Base-by-base conservation (phyloP, 768 basidiomycete species). In the Zangia roseola region DNA sequence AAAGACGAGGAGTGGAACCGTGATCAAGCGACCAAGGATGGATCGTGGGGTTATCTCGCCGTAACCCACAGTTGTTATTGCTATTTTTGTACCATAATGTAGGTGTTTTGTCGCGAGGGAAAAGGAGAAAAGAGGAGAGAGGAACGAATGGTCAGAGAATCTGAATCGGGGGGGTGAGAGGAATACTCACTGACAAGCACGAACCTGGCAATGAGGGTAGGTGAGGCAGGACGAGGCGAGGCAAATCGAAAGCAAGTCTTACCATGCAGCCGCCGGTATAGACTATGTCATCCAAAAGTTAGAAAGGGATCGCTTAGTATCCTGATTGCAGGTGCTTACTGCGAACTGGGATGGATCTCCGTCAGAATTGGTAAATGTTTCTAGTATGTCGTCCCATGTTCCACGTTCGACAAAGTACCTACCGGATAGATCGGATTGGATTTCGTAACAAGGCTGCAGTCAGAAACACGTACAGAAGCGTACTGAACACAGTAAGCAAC, bases 371-470 rank as follows among this genome's bases (percentile, higher is more conserved):
- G 94, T 79, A 61, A 94, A 97, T 4, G 81, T 85, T 36, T 82
- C 86, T 0, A 95, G 69, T 2, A 78, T 77, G 7, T 81, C 80
- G 53, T 94, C 92, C 93, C 93, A 97, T 2, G 85, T 85, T 1
- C 93, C 93, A 17, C 93, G 76, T 69, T 97, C 93, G 2, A 86
- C 85, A 60, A 95, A 95, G 62, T 94, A 94, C 53, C 88, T 88
- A 46, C 31, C 0, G 23, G 16, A 43, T 2, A 6, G 4, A 41
- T 16, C 26, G 6, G 5, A 37, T 13, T n/a, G n/a, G n/a, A n/a
- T 43, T 21, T 1, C 19, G 12, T n/a, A 2, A n/a, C 10, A 23
- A 25, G 6, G 10, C 6, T 3, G 13, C 1, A 50, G 19, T 24
- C 10, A 39, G 19, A 19, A 31, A 33, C 36, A 71, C 85, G 43